Percentiles rank a stretch among this genome's conserved stretches.
These are phyloP conservation scores for Chrysanthemum makinoi DNA, from an alignment of 129 eudicot genomes.

Conservation along the genomic window DNA sequence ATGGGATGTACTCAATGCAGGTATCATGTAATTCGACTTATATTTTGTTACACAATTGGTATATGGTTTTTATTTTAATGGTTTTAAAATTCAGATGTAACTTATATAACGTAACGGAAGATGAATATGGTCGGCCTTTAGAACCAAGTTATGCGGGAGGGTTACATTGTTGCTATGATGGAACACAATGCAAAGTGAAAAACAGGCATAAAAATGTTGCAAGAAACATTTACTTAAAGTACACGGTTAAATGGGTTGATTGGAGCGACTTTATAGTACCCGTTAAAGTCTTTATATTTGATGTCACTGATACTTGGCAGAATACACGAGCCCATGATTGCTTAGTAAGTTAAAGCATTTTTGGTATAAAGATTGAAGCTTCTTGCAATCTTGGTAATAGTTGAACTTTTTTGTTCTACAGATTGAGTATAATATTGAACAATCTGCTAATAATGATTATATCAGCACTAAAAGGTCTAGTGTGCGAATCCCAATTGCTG, in stretches of 20 bases:
- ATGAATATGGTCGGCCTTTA: conserved; percentile 44
- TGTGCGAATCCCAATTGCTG: conserved; percentile 45
- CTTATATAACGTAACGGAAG: conserved; percentile 53
- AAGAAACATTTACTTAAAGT: conserved; percentile 50
- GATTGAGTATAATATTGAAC: conserved; percentile 53
- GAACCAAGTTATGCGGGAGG: conserved; percentile 51
- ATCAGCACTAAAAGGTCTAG: conserved; percentile 33
- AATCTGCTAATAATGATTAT: conserved; percentile 40
- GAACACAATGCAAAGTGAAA: conserved; percentile 50
- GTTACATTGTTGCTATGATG: conserved; percentile 58
- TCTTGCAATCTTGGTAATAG: conserved; percentile 5
- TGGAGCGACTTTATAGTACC: conserved; percentile 59
- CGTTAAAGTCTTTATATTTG: conserved; percentile 55
- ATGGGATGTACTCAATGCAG: too few relatives aligned
- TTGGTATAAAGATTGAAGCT: too few relatives aligned
- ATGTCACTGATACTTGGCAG: conserved; percentile 64
- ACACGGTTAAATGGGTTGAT: conserved; percentile 57
- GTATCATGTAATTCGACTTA: conserved; percentile 31
- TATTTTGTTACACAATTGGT: too few relatives aligned
- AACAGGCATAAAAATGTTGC: conserved; percentile 34
- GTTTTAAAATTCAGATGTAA: conserved; percentile 24
- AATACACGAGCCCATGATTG: conserved; percentile 40
- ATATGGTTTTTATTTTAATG: not conserved
- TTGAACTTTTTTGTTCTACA: conserved; percentile 16
- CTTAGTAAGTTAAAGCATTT: conserved; percentile 27